These are phyloP conservation scores for Actinomortierella ambigua DNA, from an alignment of 371 early-diverging fungal genomes.

Conservation along the genomic window DNA sequence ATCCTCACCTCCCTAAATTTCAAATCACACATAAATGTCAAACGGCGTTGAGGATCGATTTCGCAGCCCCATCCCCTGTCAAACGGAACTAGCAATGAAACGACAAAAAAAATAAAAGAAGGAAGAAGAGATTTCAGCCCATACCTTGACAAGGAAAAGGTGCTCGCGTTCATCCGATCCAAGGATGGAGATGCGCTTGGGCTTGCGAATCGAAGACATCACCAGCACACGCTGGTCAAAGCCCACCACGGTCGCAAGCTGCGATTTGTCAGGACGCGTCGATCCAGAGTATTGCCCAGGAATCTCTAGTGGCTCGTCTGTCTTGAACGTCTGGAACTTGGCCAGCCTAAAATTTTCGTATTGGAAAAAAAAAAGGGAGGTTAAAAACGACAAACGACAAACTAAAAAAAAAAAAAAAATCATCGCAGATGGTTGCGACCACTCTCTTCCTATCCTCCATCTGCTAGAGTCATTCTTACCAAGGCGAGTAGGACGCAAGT, in stretches of 20 bases:
- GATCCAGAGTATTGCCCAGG: conserved; percentile 77
- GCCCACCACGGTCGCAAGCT: conserved; percentile 61
- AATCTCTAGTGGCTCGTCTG: conserved; percentile 62
- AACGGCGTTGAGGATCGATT: neutral
- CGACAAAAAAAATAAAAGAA: too few species aligned
- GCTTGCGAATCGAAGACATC: conserved; percentile 73
- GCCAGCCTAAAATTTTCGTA: conserved; percentile 12
- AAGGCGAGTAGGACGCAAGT: conserved; percentile 69
- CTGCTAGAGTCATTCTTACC: conserved; percentile 49
- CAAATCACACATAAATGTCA: neutral
- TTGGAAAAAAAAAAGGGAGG: neutral
- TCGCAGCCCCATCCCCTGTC: too few species aligned
- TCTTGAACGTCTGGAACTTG: conserved; percentile 32
- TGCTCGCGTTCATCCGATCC: conserved; percentile 76
- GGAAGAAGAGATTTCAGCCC: too few species aligned
- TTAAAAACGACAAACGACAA: neutral
- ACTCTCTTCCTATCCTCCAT: neutral
- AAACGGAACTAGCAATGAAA: too few species aligned
- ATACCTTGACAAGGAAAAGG: conserved; percentile 73
- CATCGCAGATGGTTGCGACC: too few species aligned
- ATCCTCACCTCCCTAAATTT: conserved; percentile 77
- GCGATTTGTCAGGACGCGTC: conserved; percentile 52
- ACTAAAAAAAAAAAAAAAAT: too few species aligned
- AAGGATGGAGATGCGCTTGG: conserved; percentile 71
- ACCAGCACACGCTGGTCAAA: conserved; percentile 68